Evolutionary conservation across 495 filamentous ascomycete species (phyloP), one percentile per base, ranked within the genome.

Genomic region (Hapsidospora chrysogenum): DNA sequence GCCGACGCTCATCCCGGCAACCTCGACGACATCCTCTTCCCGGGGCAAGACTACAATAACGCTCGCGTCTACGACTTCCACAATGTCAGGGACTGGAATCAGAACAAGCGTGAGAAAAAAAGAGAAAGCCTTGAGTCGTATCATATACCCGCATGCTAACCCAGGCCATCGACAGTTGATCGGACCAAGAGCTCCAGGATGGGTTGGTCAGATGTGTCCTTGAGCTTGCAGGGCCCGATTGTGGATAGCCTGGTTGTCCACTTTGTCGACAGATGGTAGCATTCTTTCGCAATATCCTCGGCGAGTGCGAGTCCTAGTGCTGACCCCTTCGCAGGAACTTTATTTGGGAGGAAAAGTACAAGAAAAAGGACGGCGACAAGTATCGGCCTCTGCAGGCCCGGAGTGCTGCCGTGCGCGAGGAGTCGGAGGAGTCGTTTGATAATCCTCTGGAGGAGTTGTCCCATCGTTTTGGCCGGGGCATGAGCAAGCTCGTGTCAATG

Each of bases 11-110:
- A 95, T 51, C 83, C 84, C 2, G 68, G 68, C 1, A 74, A 89
- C 51, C 48, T 92, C 2, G 69, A 77, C 30, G 56, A 66, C 17
- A 80, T 76, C 22, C 57, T 95, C 0, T 94, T 92, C 55, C 80
- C 83, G 0, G 86, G 86, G 4, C 87, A 96, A 43, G 87, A 96
- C 48, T 96, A 80, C 55, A 96, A 96, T 56, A 93, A 96, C 49
- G 85, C 84, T 20, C 54, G 85, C 27, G 68, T 86, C 14, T 76
- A 76, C 46, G 87, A 96, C 47, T 96, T 96, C 53, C 66, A 81
- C 33, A 77, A 87, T 48, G 85, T 94, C 9, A 51, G 68, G 2
- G 68, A 92, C 36, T 92, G 76, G 70, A 68, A 92, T 29, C 67
- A 85, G 27, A 96, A 96, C 49, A 79, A 92, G 46, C 67, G 62